Evolutionary conservation across 2,329 filamentous ascomycete species (phyloP).

Genomic region (Diaporthe sp.): DNA sequence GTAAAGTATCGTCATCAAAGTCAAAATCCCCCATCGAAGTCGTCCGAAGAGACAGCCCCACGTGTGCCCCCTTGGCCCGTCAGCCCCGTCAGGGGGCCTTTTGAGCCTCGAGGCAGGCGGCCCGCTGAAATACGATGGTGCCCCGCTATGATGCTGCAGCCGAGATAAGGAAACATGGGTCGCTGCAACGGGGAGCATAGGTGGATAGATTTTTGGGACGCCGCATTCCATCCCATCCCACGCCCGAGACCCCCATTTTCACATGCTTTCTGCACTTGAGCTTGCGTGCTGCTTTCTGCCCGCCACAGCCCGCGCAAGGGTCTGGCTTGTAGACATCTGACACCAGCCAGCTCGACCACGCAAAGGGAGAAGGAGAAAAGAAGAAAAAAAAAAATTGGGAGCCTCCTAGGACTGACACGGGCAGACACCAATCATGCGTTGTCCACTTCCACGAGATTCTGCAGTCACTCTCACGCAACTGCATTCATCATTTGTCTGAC

Average conservation of each 20-base stretch:
- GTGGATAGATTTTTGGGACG: not conserved
- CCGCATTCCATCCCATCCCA: constrained; percentile 28
- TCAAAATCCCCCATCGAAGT: not conserved
- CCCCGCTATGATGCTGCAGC: constrained; percentile 34
- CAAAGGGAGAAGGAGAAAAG: not conserved
- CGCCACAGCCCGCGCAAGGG: constrained; percentile 1
- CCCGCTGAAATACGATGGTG: constrained; percentile 24
- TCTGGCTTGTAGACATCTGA: constrained; percentile 26
- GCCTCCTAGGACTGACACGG: not conserved
- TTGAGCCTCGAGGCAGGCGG: constrained; percentile 8
- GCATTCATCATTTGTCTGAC: constrained; percentile 7
- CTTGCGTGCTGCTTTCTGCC: not conserved
- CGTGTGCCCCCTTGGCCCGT: constrained; percentile 14
- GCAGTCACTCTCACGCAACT: constrained; percentile 5
- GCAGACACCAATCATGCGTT: constrained; percentile 9
- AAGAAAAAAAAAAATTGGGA: not conserved
- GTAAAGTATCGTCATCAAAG: not conserved
- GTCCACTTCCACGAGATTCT: not conserved
- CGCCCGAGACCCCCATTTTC: constrained; percentile 19
- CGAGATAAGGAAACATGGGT: constrained; percentile 26
- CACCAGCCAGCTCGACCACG: not conserved
- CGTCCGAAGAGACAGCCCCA: constrained; percentile 24
- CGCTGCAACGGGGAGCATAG: not conserved
- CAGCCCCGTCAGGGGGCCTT: constrained; percentile 16
- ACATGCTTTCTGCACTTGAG: constrained; percentile 14